Evolutionary conservation across 371 early-diverging fungal genomes (phyloP).

Genomic region (Mortierella sp.): DNA sequence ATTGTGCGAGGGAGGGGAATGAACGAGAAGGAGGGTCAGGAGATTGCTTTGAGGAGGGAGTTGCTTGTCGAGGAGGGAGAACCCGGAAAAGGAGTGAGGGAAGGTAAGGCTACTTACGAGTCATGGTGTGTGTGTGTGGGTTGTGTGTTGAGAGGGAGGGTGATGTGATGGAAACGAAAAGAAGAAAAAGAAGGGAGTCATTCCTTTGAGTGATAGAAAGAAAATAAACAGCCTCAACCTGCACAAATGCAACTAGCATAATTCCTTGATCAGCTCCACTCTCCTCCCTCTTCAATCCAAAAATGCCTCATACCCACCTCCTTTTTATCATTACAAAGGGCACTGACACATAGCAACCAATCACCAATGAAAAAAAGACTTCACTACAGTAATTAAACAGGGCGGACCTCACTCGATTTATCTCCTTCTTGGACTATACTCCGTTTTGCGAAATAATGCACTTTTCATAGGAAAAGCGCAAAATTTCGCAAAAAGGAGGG

Average conservation of each 20-base stretch:
- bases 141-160: neutral
- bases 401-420: too few relatives aligned
- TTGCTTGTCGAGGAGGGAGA: neutral
- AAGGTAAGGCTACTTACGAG: constrained; percentile 21
- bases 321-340: neutral
- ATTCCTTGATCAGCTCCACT: too few relatives aligned
- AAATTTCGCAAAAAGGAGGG: too few relatives aligned
- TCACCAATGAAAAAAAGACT: too few relatives aligned
- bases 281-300: neutral
- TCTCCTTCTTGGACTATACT: too few relatives aligned
- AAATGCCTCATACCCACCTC: neutral
- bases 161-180: constrained; percentile 11
- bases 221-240: constrained; percentile 11
- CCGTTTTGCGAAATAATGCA: too few relatives aligned
- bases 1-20: neutral
- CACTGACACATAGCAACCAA: neutral
- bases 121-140: constrained; percentile 21
- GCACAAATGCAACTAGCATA: neutral
- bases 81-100: neutral
- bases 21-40: neutral
- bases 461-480: too few relatives aligned
- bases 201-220: neutral
- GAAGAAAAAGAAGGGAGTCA: neutral
- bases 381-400: neutral
- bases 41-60: neutral